These are phyloP conservation scores for Echeveria elegans DNA, from an alignment of 164 flowering plant species.

Conservation along the genomic window DNA sequence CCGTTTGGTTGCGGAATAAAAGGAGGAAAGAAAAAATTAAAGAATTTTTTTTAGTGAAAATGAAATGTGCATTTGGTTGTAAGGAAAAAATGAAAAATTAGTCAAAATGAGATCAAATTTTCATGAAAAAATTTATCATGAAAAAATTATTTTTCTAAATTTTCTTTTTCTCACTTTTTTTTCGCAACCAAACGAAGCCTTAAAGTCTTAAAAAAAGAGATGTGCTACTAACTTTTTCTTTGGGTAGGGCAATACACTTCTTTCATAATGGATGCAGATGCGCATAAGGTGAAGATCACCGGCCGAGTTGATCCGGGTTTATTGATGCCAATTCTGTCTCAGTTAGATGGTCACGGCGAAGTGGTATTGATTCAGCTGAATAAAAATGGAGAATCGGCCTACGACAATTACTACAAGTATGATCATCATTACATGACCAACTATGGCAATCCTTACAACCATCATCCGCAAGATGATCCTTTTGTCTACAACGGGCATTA, in stretches of 20 bases:
- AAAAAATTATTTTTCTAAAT: no score
- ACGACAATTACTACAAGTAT: background rate
- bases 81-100: no score
- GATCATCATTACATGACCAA: slow-evolving; percentile 4
- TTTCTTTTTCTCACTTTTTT: no score
- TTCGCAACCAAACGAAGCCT: no score
- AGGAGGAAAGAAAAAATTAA: no score
- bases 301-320: background rate
- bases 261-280: background rate
- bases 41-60: no score
- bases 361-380: background rate
- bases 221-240: background rate
- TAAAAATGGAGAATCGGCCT: background rate
- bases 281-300: slow-evolving; percentile 4
- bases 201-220: no score
- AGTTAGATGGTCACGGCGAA: background rate
- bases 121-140: background rate
- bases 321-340: background rate
- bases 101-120: no score
- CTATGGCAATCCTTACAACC: slow-evolving; percentile 5
- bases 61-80: no score
- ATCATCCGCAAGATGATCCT: background rate
- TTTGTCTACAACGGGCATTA: background rate
- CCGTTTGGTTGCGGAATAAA: no score
- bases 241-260: slow-evolving; percentile 1